Percentiles rank a stretch among this genome's conserved stretches.
These are phyloP conservation scores for Acanthamoeba royreba DNA, from an alignment of 208 protist species.

Conservation along the genomic window DNA sequence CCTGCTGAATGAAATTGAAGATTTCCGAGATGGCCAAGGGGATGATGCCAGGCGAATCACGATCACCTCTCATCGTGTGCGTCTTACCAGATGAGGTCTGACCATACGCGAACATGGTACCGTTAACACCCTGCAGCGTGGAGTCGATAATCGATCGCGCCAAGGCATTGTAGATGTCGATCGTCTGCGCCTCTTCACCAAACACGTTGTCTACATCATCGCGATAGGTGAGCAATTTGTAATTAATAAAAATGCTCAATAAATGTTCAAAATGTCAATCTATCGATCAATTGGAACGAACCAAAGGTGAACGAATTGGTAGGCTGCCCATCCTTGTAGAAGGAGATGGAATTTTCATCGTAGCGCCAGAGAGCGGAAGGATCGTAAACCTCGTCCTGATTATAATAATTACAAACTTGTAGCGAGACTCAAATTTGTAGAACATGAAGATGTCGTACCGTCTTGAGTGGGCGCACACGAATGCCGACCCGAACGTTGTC, in stretches of 20 bases:
- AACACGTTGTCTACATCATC: constrained; percentile 28
- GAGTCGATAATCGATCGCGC: constrained; percentile 39
- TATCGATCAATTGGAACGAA: not conserved
- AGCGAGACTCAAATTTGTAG: too few species aligned
- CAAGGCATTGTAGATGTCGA: constrained; percentile 11
- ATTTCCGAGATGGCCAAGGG: constrained; percentile 66
- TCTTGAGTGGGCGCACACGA: constrained; percentile 11
- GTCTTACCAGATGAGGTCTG: constrained; percentile 84
- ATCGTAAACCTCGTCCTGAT: not conserved
- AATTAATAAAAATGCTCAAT: too few species aligned
- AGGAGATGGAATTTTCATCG: constrained; percentile 7
- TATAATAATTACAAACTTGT: too few species aligned
- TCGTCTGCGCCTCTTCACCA: not conserved
- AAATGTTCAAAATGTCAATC: too few species aligned
- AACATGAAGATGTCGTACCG: too few species aligned
- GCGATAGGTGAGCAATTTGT: too few species aligned
- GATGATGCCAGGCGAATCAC: constrained; percentile 67
- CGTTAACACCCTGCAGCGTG: constrained; percentile 45
- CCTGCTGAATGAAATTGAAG: constrained; percentile 65
- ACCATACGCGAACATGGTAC: constrained; percentile 83
- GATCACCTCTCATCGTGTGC: constrained; percentile 77
- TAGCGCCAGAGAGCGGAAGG: not conserved
- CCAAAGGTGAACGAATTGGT: constrained; percentile 41
- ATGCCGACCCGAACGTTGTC: constrained; percentile 47
- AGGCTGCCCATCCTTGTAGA: not conserved